Evolutionary conservation across 1,139 yeast species (phyloP), one percentile per base, ranked within the genome.

Genomic region (Arxiozyma slooffiae): DNA sequence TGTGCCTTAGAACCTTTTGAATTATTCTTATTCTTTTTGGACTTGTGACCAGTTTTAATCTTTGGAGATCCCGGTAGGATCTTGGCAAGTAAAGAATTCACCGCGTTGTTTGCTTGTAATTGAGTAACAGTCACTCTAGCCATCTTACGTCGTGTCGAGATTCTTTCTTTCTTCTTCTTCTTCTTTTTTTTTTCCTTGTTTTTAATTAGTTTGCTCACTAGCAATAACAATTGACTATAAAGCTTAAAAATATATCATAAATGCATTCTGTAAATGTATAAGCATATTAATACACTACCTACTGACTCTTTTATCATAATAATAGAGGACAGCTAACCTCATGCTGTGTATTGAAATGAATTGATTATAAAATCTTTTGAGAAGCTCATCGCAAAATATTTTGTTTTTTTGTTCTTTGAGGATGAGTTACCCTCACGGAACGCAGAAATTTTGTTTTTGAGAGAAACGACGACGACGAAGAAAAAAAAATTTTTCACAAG

Each of bases 1-100:
- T 75, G 75, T 7, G 79, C 69, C 39, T 59, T 59, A 0, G 68
- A 60, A 7, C 62, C 66, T 38, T 54, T 56, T n/a, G 50, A 26
- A 20, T 22, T 41, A 11, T 47, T 50, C 26, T 22, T 41, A 11
- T 47, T 50, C 26, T 38, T 47, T 21, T 45, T 51, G 18, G 41
- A 50, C 14, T 50, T 52, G 1, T 41, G 46, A 9, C 48, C 48
- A 20, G 37, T 46, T 9, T 52, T 51, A 16, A 60, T 45, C 43
- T 56, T 57, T 7, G 52, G 46, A 30, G 61, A 57, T 37, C 67
- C 68, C 6, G 68, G 68, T 39, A 64, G 51, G 26, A 64, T 43
- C 18, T 46, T 53, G 16, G 59, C 49, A 23, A 64, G 50, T 36
- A 64, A 46, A 38, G 52, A 50, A 48, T 63, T 63, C 17, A 64